Base-by-base conservation (phyloP, 139 green algal genomes). In the Chlorella vulgaris region DNA sequence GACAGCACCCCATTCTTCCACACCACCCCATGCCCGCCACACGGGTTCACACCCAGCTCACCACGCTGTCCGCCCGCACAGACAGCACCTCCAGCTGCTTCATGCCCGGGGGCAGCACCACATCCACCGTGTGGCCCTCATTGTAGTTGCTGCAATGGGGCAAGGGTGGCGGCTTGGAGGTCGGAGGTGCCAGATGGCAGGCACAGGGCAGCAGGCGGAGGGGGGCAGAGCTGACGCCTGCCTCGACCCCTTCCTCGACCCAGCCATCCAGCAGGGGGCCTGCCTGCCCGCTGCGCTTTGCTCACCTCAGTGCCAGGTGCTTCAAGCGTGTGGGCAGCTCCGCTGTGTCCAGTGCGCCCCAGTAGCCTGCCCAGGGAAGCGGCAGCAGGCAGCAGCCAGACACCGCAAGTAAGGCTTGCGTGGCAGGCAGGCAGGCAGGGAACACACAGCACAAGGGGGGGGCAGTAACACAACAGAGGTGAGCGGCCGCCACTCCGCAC, bases 81-180 rank as follows among this genome's bases (percentile, higher is more conserved):
- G 74, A 80, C 38, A 80, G 74, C 58, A 80, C 36, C 58, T 80
- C 74, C 58, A 80, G 74, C 38, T 70, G 74, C 24, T 68, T 51
- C 55, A 80, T 38, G 15, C 74, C 40, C 39, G 55, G 38, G 0
- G 74, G 74, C 74, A 80, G 58, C 74, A 21, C 40, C 15, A 71
- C 26, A 28, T 61, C 19, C 4, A 80, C 29, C 0, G 35, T n/a
- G 24, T 38, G 40, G 1, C 33, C 36, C 36, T 67, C 35, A 35
- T 79, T 67, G 73, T 66, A 55, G 51, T 79, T 79, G 73, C 73
- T 79, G 73, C 73, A 35, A 1, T 1, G 28, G 19, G 28, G 18
- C 15, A 65, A 13, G n/a, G 69, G 29, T 22, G 69, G 4, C 22
- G 35, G 29, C 7, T 22, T 18, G 31, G 63, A 47, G 29, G 63